Conservation (phyloP, 305 asterid species). For the Caryopteris hybrid region DNA sequence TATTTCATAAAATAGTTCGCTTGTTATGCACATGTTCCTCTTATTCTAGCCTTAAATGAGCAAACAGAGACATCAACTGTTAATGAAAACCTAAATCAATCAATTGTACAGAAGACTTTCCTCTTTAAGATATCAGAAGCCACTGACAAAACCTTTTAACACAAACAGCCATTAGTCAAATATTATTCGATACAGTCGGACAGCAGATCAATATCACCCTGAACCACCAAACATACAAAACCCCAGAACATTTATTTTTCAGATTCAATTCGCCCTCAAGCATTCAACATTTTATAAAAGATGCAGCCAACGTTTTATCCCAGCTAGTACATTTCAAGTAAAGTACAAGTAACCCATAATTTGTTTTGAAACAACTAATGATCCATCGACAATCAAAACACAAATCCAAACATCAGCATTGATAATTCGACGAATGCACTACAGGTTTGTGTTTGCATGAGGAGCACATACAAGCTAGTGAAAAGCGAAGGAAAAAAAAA, state of each 20-base stretch:
- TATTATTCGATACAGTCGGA: background rate
- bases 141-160: background rate
- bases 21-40: background rate
- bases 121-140: background rate
- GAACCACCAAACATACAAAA: background rate
- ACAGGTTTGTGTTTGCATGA: background rate
- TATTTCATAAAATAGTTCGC: background rate
- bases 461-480: background rate
- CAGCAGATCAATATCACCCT: background rate
- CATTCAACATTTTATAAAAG: background rate
- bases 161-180: background rate
- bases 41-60: background rate
- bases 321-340: background rate
- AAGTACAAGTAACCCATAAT: background rate
- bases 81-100: background rate
- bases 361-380: background rate
- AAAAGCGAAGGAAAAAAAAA: background rate
- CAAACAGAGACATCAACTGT: conserved; percentile 5
- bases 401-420: background rate
- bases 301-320: background rate
- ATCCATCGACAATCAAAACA: background rate
- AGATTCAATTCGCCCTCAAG: background rate
- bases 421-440: background rate
- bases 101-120: background rate
- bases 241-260: background rate